Conservation (phyloP, 345 rosid species). For the Laguncularia racemosa region DNA sequence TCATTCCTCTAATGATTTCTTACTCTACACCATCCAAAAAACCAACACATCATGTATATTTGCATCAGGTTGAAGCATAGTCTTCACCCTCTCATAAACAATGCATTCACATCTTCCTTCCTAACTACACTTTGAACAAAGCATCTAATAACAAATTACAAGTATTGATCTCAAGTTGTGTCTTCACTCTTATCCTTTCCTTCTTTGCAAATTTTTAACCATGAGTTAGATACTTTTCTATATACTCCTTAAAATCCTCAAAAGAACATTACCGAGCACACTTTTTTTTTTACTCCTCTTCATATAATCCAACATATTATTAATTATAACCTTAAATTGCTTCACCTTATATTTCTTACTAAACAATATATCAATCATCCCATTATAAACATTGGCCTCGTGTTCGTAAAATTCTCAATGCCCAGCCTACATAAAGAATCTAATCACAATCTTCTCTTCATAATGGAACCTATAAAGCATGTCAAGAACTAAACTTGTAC, state of each 20-base stretch:
- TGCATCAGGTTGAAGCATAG: constrained; percentile 54
- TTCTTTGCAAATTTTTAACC: constrained; percentile 80
- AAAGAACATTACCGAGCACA: constrained; percentile 50
- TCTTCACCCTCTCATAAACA: constrained; percentile 54
- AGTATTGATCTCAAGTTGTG: constrained; percentile 80
- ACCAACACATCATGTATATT: constrained; percentile 65
- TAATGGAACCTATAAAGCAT: constrained; percentile 57
- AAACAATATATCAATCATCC: constrained; percentile 74
- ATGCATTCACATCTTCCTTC: constrained; percentile 54
- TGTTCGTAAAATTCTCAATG: constrained; percentile 51
- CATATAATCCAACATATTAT: constrained; percentile 77
- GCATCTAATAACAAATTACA: constrained; percentile 78
- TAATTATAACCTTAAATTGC: constrained; percentile 72
- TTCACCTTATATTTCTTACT: constrained; percentile 73
- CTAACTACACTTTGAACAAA: constrained; percentile 72
- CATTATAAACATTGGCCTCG: constrained; percentile 50
- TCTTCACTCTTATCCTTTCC: constrained; percentile 82
- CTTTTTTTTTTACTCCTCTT: constrained; percentile 47
- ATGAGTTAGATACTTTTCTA: constrained; percentile 70
- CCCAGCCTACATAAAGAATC: constrained; percentile 85
- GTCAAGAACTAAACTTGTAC: constrained; percentile 48
- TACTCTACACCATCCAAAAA: constrained; percentile 89
- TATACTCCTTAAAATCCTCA: constrained; percentile 54
- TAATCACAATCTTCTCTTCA: constrained; percentile 67
- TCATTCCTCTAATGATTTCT: constrained; percentile 69